Base-by-base conservation (phyloP, 805 yeast genomes). In the Metschnikowia noctiluminum region DNA sequence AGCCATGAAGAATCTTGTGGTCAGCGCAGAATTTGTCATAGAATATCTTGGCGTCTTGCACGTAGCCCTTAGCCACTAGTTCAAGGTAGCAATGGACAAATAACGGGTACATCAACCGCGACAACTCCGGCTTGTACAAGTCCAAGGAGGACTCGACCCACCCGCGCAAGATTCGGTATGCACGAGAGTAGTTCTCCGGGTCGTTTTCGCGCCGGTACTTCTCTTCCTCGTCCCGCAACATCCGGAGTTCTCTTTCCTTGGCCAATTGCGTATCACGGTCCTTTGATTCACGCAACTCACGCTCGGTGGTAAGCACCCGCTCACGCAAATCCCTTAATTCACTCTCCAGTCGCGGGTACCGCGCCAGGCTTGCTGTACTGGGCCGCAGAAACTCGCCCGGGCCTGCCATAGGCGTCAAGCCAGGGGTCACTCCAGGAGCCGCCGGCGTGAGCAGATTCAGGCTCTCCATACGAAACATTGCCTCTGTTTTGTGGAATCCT, bases 81-180 rank as follows among this genome's bases (percentile, higher is more conserved):
- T 89, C 92, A 52, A 94, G 73, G 63, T 81, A 94, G 59, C 89
- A 81, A 65, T 92, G 96, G 44, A 92, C 85, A 67, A 91, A 94
- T n/a, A 94, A 76, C 6, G 99, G 99, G 64, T 87, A 94, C 57
- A 92, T 70, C 38, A 92, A 78, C 55, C 94, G 80, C 48, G 85
- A 79, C 51, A 94, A 75, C 66, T 94, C 97, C 14, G 95, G 90
- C 66, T 81, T 86, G 68, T 94, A 94, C 68, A 94, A 77, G 65
- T 92, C 99, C 58, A 94, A 75, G 0, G 97, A 89, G 14, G 89
- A 78, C 57, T 89, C 96, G 37, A 89, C 87, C 98, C 98, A 94
- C 43, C 84, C 83, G 53, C 87, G 79, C 53, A 90, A 78, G 64
- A 89, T 77, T 14, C 84, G 73, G 68, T 90, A 94, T 1, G 96